Conservation (phyloP, 2,329 filamentous ascomycete species). For the Trichophyton mentagrophytes region DNA sequence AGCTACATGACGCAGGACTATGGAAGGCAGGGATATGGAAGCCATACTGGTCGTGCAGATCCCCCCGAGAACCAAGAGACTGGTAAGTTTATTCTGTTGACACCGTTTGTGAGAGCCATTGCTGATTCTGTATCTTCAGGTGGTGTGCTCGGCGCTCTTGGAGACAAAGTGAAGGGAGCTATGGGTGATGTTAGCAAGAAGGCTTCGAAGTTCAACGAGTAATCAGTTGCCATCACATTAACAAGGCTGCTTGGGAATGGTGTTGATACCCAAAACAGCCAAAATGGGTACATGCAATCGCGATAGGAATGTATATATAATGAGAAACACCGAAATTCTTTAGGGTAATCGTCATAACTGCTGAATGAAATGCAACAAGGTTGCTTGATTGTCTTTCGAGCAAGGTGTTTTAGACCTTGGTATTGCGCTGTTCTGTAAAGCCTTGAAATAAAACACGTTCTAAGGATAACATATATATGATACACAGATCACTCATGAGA, state of each 20-base stretch:
- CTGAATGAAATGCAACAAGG: background rate
- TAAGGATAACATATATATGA: background rate
- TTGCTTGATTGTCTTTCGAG: background rate
- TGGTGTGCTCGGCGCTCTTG: conserved; percentile 1
- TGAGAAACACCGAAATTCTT: background rate
- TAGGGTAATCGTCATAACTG: background rate
- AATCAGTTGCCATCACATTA: background rate
- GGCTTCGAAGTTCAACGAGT: background rate
- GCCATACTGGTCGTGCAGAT: background rate
- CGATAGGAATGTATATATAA: background rate
- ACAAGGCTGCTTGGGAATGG: background rate
- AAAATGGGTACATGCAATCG: background rate
- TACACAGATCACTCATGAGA: conserved; percentile 49
- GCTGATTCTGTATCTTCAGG: conserved; percentile 2
- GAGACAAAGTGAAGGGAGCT: conserved; percentile 8
- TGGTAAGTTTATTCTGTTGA: background rate
- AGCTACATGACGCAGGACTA: background rate
- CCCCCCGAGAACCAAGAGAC: background rate
- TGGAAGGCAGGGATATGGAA: background rate
- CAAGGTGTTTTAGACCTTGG: background rate
- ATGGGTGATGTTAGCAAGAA: conserved; percentile 2
- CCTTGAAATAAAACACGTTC: background rate
- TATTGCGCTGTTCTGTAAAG: background rate
- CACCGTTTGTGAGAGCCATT: background rate
- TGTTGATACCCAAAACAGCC: background rate